A percentile compares a stretch with the other conserved stretches of the same genome.
These are phyloP conservation scores for Chlorella vulgaris DNA, from an alignment of 139 green algal species.

Conservation along the genomic window DNA sequence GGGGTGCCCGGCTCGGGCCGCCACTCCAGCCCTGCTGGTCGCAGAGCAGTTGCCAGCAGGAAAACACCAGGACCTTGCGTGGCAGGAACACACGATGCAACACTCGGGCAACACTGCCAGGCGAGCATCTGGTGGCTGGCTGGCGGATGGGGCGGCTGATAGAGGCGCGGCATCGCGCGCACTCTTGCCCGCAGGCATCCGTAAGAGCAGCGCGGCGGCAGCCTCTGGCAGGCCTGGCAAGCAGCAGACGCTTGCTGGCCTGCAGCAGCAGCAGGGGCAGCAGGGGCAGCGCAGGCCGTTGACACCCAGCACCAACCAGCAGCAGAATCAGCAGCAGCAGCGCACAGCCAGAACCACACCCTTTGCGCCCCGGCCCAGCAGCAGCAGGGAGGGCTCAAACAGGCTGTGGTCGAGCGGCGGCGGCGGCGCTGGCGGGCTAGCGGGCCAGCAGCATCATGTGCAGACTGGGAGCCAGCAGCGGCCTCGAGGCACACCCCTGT, in stretches of 20 bases:
- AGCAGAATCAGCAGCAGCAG: neutral
- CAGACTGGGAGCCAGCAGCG: neutral
- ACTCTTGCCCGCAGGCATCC: neutral
- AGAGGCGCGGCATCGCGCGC: too few relatives aligned
- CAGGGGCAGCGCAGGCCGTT: neutral
- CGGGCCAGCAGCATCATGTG: neutral
- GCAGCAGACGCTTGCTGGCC: neutral
- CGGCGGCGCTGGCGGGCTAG: neutral
- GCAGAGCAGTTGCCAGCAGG: too few relatives aligned
- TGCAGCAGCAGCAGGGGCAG: neutral
- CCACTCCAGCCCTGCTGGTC: too few relatives aligned
- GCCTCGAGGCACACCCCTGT: conserved; percentile 10
- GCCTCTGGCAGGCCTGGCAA: neutral
- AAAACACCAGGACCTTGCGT: too few relatives aligned
- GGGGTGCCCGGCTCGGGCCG: too few relatives aligned
- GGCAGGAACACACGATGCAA: too few relatives aligned
- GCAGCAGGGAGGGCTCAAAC: neutral
- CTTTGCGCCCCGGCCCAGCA: conserved; percentile 29
- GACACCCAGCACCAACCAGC: neutral
- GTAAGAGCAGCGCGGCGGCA: neutral
- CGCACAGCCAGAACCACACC: conserved; percentile 25
- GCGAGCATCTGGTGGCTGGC: too few relatives aligned
- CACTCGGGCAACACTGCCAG: too few relatives aligned
- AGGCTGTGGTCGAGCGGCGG: neutral
- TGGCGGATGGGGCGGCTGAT: too few relatives aligned